These are phyloP conservation scores for Botryococcus braunii DNA, from an alignment of 163 green algal species.

Conservation along the genomic window DNA sequence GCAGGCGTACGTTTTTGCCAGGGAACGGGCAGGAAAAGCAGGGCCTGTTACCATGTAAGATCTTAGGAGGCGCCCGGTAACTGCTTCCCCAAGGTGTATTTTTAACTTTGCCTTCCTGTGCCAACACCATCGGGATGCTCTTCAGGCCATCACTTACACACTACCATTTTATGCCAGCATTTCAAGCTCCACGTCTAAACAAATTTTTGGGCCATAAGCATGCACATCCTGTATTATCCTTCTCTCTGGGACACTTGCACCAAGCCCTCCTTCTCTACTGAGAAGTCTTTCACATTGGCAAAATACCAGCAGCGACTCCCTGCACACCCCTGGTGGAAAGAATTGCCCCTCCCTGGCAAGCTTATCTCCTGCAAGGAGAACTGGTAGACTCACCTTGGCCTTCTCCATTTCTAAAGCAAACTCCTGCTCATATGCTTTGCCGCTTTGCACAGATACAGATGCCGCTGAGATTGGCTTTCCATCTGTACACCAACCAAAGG, in stretches of 20 bases:
- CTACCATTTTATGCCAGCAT: not conserved
- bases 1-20: too few species aligned
- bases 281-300: not conserved
- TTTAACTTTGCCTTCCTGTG: slow-evolving; percentile 49
- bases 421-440: slow-evolving; percentile 61
- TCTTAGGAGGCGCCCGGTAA: slow-evolving; percentile 22
- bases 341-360: not conserved
- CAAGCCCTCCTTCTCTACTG: too few species aligned
- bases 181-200: not conserved
- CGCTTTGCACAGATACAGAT: slow-evolving; percentile 33
- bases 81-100: slow-evolving; percentile 51
- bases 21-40: too few species aligned
- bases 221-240: too few species aligned
- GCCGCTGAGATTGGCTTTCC: slow-evolving; percentile 6
- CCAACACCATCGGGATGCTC: not conserved
- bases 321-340: not conserved
- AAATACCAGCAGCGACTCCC: not conserved
- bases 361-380: not conserved
- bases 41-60: slow-evolving; percentile 45
- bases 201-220: too few species aligned
- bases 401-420: slow-evolving; percentile 55
- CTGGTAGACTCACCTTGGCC: slow-evolving; percentile 16
- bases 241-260: not conserved
- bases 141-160: not conserved
- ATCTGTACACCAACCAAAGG: too few species aligned